Evolutionary conservation across 2,329 filamentous ascomycete species (phyloP).

Genomic region (Didymella exigua): DNA sequence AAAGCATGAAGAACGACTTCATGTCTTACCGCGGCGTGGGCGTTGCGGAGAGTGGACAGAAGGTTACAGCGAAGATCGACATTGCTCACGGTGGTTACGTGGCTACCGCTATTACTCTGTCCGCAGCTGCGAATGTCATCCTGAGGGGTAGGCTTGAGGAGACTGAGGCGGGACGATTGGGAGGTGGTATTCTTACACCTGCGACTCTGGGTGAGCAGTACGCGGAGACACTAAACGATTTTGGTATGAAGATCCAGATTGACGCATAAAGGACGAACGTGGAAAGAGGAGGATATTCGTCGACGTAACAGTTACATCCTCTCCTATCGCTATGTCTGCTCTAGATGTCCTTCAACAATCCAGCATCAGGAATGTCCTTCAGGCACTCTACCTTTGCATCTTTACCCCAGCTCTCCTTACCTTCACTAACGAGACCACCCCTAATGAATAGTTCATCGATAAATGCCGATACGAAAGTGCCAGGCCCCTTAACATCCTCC

Average conservation of each 20-base stretch:
- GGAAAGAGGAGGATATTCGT: background rate
- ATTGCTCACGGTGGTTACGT: constrained; percentile 68
- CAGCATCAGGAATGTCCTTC: constrained; percentile 27
- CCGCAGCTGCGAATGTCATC: constrained; percentile 68
- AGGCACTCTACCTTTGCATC: constrained; percentile 27
- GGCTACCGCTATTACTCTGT: constrained; percentile 68
- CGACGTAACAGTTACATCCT: background rate
- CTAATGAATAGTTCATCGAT: constrained; percentile 68
- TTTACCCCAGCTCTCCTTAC: constrained; percentile 13
- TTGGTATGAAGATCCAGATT: constrained; percentile 63
- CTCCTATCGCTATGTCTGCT: background rate
- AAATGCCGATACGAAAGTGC: constrained; percentile 84
- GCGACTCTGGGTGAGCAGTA: constrained; percentile 71
- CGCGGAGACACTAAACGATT: constrained; percentile 65
- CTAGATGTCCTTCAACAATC: constrained; percentile 23
- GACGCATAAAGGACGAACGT: constrained; percentile 9
- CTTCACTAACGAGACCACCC: constrained; percentile 22
- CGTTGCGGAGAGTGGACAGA: constrained; percentile 59
- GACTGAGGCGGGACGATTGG: constrained; percentile 58
- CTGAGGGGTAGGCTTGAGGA: constrained; percentile 62
- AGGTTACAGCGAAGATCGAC: constrained; percentile 62
- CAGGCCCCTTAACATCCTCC: constrained; percentile 74
- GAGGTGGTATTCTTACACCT: constrained; percentile 73
- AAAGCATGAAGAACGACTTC: constrained; percentile 63
- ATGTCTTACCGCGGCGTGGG: constrained; percentile 70